Base-by-base conservation (phyloP, 805 yeast species). In the Kuraishia floccosa region DNA sequence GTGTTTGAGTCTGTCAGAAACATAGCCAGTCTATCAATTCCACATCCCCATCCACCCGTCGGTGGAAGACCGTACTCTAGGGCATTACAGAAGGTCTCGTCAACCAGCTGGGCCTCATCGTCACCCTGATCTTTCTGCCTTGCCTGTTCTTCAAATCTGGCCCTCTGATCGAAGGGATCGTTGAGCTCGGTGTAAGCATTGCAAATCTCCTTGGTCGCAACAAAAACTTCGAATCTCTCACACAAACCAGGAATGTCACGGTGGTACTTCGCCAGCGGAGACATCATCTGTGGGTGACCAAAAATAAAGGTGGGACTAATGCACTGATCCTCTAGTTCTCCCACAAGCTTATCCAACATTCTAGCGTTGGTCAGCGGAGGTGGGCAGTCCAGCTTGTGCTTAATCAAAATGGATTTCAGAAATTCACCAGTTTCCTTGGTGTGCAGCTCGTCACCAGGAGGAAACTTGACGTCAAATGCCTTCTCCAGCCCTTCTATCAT, bases 221-320 rank as follows among this genome's bases (percentile, higher is more conserved):
- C 97, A 51, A 89, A 89, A 36, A 91, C 96, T 67, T 89, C 98
- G 57, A 89, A 89, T 62, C 98, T 77, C 65, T 89, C 98, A 72
- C 96, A 86, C 54, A 89, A 67, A 49, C 98, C 98, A 38, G 95
- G 94, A 40, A 72, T 69, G 38, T 77, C 70, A 63, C 98, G 79
- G 56, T 89, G 83, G 65, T 83, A 84, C 68, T 89, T 89, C 54
- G 98, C 98, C 61, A 89, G 72, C 43, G 98, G 98, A 35, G 97
- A 89, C 98, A 89, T 89, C 93, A 89, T 85, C 67, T 89, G 96
- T 37, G 98, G 98, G 60, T 89, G 98, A 47, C 98, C 98, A 51
- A 85, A 87, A 59, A 89, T 83, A 61, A 89, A 89, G 28, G 97
- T 91, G 47, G 98, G 98, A 70, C 84, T 91, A 61, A 89, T 82